Evolutionary conservation across 1,284 basidiomycete species (phyloP), one percentile per base, ranked within the genome.

Genomic region (Trametes versicolor): DNA sequence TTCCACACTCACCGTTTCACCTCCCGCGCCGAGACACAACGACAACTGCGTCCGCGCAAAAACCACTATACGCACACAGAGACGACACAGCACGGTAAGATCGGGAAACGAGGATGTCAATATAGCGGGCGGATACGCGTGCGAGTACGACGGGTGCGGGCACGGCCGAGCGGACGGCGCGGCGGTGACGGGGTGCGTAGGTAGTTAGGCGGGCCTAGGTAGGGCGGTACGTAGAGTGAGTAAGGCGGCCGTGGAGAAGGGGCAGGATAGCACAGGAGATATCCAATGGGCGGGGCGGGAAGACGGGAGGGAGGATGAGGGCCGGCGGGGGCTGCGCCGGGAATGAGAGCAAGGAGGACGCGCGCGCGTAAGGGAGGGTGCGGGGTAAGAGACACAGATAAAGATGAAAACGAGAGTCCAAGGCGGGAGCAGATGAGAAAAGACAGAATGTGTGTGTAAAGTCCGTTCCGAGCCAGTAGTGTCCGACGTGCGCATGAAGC

Each of bases 401-500:
- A 34, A 25, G 45, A 25, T 43, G 53, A 47, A 32, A 56, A 36
- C 41, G 54, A 23, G 39, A 25, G 50, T 47, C 27, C 56, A 27
- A 23, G 48, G 23, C 25, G 23, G 29, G 10, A 34, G 27, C 15
- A 17, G 23, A 45, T 4, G 34, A 58, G 48, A 59, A 45, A 62
- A 36, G 57, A 56, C 29, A 39, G 52, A 51, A n/a, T 29, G 34
- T 51, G 55, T 51, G 55, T 45, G 15, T 19, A 23, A 50, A 64
- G 66, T 68, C 66, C 66, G 50, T 68, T 67, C 66, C 66, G 32
- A 63, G 66, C 60, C 66, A 65, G 60, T 32, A 8, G 8, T 53
- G 66, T 68, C 66, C 63, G 62, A 62, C 58, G 48, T 64, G 62
- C 58, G 59, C 60, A 45, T 62, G 60, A 57, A 52, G 60, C 60